A percentile compares a stretch with the other conserved stretches of the same genome.
Conservation (phyloP, 73 alveolate genomes). For the Paramecium caudatum region DNA sequence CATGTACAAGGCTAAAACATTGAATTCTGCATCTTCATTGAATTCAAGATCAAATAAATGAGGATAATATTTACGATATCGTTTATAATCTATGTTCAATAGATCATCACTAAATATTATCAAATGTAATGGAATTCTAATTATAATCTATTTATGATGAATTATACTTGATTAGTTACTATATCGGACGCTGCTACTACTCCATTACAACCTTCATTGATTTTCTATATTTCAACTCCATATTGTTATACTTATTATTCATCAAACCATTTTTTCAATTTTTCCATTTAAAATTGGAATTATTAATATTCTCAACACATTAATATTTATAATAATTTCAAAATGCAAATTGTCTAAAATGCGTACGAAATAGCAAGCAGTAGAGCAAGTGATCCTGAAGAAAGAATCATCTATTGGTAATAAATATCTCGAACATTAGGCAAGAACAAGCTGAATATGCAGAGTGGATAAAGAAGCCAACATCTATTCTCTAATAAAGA, state of each 20-base stretch:
- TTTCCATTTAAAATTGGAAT: too few relatives aligned
- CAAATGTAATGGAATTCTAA: neutral
- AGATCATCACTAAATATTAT: neutral
- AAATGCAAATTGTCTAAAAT: too few relatives aligned
- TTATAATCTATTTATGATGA: neutral
- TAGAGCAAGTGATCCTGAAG: constrained; percentile 15
- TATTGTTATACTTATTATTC: too few relatives aligned
- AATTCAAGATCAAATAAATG: constrained; percentile 3
- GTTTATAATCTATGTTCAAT: neutral
- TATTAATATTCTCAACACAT: too few relatives aligned
- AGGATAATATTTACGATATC: constrained; percentile 49
- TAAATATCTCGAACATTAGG: constrained; percentile 12
- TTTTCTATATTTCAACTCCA: too few relatives aligned
- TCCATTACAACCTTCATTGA: neutral
- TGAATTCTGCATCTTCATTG: constrained; percentile 59
- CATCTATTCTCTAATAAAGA: neutral
- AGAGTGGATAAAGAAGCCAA: constrained; percentile 70
- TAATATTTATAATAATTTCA: too few relatives aligned
- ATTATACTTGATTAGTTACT: neutral
- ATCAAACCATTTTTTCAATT: too few relatives aligned
- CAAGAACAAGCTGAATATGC: constrained; percentile 63
- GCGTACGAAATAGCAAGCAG: neutral
- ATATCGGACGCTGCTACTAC: neutral
- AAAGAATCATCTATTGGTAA: constrained; percentile 22
- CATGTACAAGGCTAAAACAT: constrained; percentile 16